Evolutionary conservation across 2,329 filamentous ascomycete genomes (phyloP).

Genomic region (Phaeosphaeria sp.): DNA sequence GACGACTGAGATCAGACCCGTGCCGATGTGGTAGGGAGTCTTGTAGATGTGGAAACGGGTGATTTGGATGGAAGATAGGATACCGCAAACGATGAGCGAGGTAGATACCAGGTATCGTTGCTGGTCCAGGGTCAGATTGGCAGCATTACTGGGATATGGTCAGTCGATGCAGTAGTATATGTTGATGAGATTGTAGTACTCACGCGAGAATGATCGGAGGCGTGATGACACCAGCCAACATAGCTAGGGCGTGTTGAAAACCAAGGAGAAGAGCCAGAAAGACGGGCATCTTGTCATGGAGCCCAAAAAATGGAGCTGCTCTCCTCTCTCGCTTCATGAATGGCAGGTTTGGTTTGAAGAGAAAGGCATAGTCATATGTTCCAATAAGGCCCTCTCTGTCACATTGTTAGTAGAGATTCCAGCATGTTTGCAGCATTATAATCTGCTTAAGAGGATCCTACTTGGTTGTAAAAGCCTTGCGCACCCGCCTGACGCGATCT

Average conservation of each 20-base stretch:
- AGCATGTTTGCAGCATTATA: neutral
- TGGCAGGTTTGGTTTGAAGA: constrained; percentile 82
- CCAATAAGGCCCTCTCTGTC: constrained; percentile 76
- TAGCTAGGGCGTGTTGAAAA: constrained; percentile 79
- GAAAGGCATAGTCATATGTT: constrained; percentile 86
- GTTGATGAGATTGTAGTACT: neutral
- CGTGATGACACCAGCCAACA: constrained; percentile 73
- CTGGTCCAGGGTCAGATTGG: constrained; percentile 66
- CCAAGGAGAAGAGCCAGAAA: constrained; percentile 76
- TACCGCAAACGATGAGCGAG: constrained; percentile 78
- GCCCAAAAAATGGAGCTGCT: constrained; percentile 82
- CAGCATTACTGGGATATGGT: constrained; percentile 58
- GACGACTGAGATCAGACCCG: constrained; percentile 80
- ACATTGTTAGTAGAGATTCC: constrained; percentile 11
- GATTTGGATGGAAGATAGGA: constrained; percentile 78
- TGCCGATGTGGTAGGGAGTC: constrained; percentile 70
- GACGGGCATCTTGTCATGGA: constrained; percentile 79
- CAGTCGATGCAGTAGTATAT: neutral
- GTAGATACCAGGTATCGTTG: constrained; percentile 82
- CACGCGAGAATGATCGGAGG: constrained; percentile 69
- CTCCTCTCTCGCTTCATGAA: constrained; percentile 72
- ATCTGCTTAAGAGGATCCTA: constrained; percentile 29
- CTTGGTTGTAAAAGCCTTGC: constrained; percentile 59
- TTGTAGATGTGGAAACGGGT: constrained; percentile 73
- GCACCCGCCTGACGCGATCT: constrained; percentile 49